Evolutionary conservation across 2,329 filamentous ascomycete genomes (phyloP).

Genomic region (Penicillium sp.): DNA sequence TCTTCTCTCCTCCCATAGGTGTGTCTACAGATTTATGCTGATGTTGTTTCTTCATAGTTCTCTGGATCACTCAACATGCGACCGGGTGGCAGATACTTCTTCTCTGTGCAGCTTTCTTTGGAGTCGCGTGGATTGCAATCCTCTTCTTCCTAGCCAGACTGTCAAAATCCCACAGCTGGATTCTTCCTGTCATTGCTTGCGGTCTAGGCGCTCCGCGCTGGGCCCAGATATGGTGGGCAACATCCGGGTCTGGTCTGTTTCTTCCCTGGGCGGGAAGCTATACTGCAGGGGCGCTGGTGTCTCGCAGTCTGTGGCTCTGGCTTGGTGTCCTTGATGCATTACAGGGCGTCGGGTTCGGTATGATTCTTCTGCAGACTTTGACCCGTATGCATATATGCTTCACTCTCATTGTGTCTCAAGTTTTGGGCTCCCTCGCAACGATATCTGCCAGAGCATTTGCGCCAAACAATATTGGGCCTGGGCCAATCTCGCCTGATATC

Average conservation of each 20-base stretch:
- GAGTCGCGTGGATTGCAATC: conserved; percentile 57
- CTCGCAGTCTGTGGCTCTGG: conserved; percentile 66
- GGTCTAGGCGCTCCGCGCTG: conserved; percentile 66
- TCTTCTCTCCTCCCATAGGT: too few species aligned
- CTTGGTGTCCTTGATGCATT: conserved; percentile 66
- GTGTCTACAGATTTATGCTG: not conserved
- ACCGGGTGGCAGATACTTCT: conserved; percentile 59
- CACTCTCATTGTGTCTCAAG: conserved; percentile 61
- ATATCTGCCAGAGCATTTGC: conserved; percentile 63
- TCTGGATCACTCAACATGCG: conserved; percentile 61
- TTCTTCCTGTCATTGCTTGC: conserved; percentile 68
- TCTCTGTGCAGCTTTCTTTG: conserved; percentile 51
- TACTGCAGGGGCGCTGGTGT: conserved; percentile 57
- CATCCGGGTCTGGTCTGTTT: conserved; percentile 61
- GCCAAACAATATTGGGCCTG: conserved; percentile 63
- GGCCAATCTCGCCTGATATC: conserved; percentile 64
- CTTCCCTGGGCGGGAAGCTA: conserved; percentile 64
- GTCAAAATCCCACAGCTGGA: conserved; percentile 65
- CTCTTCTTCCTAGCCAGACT: conserved; percentile 54
- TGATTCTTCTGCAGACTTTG: conserved; percentile 67
- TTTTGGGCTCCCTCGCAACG: conserved; percentile 63
- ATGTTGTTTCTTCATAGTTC: conserved; percentile 36
- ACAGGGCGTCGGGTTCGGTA: conserved; percentile 68
- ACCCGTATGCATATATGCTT: conserved; percentile 67
- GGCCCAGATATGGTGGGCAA: conserved; percentile 69